Conservation (phyloP, 2,329 filamentous ascomycete species). For the Ophioceras dolichostomum region DNA sequence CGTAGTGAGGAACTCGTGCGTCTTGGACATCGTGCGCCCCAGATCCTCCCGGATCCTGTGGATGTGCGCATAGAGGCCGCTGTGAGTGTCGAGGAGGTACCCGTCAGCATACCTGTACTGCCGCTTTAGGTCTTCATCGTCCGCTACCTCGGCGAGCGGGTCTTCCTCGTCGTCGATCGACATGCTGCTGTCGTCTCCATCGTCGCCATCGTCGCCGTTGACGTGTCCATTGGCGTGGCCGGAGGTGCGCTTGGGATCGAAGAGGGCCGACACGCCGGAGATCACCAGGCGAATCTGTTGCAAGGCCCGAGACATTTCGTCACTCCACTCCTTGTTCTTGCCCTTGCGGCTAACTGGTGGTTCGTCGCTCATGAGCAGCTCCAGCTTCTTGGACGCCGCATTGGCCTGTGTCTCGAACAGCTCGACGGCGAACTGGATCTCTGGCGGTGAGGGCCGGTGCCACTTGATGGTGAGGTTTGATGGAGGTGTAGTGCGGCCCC, state of each 20-base stretch:
- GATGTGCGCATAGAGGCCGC: constrained; percentile 59
- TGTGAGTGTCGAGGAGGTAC: constrained; percentile 56
- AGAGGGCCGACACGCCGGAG: constrained; percentile 80
- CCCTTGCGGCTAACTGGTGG: constrained; percentile 81
- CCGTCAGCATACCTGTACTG: constrained; percentile 84
- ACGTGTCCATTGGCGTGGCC: constrained; percentile 26
- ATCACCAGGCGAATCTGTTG: constrained; percentile 80
- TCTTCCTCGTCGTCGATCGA: constrained; percentile 51
- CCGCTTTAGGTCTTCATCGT: constrained; percentile 73
- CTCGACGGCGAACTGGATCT: constrained; percentile 80
- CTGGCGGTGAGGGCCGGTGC: constrained; percentile 71
- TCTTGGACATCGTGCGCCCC: constrained; percentile 67
- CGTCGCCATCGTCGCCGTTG: constrained; percentile 36
- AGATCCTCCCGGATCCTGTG: constrained; percentile 72
- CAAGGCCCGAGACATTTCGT: constrained; percentile 84
- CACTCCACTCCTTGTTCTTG: constrained; percentile 97
- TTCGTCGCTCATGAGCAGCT: constrained; percentile 67
- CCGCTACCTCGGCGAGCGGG: constrained; percentile 49
- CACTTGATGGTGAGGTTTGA: constrained; percentile 73
- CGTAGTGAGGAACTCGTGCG: constrained; percentile 70
- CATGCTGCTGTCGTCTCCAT: constrained; percentile 47
- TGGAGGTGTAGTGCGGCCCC: constrained; percentile 69
- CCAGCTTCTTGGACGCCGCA: constrained; percentile 62
- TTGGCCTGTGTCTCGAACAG: constrained; percentile 77
- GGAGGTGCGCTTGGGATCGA: constrained; percentile 61